These are phyloP conservation scores for Arctium minus DNA, from an alignment of 129 eudicot species.

Conservation along the genomic window DNA sequence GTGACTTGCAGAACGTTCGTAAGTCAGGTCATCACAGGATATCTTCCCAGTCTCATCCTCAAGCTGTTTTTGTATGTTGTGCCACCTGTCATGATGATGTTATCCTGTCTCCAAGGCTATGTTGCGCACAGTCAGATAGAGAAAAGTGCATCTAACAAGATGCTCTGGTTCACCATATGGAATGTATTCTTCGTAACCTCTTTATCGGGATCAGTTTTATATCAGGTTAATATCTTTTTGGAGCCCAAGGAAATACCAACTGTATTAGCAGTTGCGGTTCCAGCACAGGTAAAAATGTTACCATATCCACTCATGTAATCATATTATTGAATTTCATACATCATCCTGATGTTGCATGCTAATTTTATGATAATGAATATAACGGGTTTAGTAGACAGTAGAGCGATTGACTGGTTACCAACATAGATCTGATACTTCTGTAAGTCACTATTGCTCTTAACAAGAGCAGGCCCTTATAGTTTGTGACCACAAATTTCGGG, in stretches of 20 bases:
- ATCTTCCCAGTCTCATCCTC: conserved; percentile 90
- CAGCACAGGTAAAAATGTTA: conserved; percentile 64
- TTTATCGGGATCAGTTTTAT: conserved; percentile 75
- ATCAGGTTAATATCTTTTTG: conserved; percentile 43
- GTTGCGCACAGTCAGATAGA: conserved; percentile 75
- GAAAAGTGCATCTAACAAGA: conserved; percentile 82
- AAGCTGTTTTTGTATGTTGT: conserved; percentile 55
- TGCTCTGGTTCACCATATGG: conserved; percentile 85
- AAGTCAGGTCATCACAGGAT: conserved; percentile 84
- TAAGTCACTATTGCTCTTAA: neutral
- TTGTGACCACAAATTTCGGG: neutral
- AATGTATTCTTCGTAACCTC: conserved; percentile 82
- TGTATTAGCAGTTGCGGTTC: conserved; percentile 78
- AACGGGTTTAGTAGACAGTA: neutral
- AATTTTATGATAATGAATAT: neutral
- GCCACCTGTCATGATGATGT: conserved; percentile 73
- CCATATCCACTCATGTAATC: conserved; percentile 5
- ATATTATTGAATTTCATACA: neutral
- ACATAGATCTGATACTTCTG: neutral
- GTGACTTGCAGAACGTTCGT: conserved; percentile 59
- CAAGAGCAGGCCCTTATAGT: neutral
- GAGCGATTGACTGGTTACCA: neutral
- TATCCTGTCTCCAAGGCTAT: conserved; percentile 81
- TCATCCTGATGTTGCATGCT: neutral
- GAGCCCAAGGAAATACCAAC: conserved; percentile 76